Conservation (phyloP, 148 eudicot species). For the Spergularia marina region DNA sequence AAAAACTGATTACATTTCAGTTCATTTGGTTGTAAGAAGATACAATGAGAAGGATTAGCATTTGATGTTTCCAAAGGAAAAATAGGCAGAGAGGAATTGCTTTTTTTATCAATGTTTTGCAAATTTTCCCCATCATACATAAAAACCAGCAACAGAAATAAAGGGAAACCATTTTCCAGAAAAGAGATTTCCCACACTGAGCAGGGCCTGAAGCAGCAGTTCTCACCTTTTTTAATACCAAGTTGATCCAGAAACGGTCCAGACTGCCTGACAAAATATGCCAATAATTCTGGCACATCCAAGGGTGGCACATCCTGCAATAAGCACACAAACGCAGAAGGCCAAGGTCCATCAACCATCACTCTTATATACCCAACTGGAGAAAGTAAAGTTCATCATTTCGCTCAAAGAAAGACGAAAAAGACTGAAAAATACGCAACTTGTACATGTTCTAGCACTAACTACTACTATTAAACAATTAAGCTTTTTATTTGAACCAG, state of each 20-base stretch:
- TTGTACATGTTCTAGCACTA: neutral
- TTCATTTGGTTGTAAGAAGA: neutral
- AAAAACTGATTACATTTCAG: neutral
- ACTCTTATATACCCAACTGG: neutral
- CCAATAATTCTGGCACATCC: conserved; percentile 84
- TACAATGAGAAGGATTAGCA: neutral
- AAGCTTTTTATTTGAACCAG: neutral
- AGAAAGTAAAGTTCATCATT: neutral
- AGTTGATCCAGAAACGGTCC: conserved; percentile 93
- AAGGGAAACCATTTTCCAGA: neutral
- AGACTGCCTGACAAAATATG: conserved; percentile 81
- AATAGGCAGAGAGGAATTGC: neutral
- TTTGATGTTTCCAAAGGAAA: neutral
- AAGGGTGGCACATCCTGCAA: conserved; percentile 85
- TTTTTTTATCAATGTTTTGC: neutral
- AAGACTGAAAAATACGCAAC: neutral
- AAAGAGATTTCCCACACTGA: neutral
- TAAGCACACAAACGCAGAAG: conserved; percentile 15
- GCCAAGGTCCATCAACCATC: conserved; percentile 15
- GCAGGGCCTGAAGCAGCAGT: neutral
- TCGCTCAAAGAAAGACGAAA: neutral
- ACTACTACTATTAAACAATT: neutral
- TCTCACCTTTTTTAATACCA: conserved; percentile 76
- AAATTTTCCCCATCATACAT: neutral
- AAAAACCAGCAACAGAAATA: neutral